Evolutionary conservation across 2,329 filamentous ascomycete species (phyloP).

Genomic region (Geosmithia putterillii): DNA sequence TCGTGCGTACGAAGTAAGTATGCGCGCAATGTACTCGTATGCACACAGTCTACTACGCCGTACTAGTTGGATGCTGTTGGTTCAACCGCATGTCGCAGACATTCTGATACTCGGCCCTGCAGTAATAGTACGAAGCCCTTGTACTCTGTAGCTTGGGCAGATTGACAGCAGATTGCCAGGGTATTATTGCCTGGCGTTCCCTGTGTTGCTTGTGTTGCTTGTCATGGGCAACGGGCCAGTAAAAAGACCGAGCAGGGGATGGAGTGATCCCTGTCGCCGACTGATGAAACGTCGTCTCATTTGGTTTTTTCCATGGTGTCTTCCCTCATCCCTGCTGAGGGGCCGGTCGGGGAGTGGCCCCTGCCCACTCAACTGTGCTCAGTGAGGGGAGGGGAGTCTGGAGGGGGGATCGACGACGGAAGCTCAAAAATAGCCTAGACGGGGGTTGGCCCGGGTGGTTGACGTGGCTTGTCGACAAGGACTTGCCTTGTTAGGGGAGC

Average conservation of each 20-base stretch:
- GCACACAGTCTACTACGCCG: neutral
- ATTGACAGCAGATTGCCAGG: no score
- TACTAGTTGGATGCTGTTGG: no score
- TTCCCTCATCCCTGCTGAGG: neutral
- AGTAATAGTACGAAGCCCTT: no score
- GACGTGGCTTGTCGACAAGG: no score
- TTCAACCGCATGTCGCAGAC: neutral
- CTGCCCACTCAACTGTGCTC: no score
- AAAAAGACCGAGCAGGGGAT: neutral
- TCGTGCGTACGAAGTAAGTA: no score
- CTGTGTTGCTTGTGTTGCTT: neutral
- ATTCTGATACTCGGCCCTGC: neutral
- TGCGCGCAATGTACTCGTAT: no score
- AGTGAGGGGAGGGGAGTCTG: neutral
- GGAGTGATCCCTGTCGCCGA: neutral
- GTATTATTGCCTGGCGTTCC: neutral
- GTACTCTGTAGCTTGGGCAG: neutral
- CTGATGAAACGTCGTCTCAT: neutral
- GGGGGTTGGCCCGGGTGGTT: neutral
- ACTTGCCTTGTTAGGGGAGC: no score
- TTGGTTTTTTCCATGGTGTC: neutral
- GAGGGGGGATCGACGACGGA: neutral
- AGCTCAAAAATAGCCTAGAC: neutral
- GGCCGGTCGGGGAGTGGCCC: no score
- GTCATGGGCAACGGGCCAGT: neutral